phyloP scores from a whole-genome alignment of 1,284 basidiomycete genomes.

The Trichosporon ovoides region DNA sequence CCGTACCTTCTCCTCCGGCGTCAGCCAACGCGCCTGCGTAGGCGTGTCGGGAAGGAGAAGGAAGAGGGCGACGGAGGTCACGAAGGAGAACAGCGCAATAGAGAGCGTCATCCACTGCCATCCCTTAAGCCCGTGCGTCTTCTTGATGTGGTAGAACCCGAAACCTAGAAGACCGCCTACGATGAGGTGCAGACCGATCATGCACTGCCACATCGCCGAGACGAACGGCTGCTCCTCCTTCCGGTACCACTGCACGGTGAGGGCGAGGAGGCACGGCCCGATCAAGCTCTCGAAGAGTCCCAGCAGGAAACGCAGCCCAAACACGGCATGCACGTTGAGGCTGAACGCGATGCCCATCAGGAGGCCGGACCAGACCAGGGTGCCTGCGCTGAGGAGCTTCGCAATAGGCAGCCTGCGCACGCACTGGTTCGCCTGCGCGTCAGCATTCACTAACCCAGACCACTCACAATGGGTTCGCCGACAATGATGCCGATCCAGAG shows the following conservation, averaged over 20 bases:
- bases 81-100: constrained; percentile 21
- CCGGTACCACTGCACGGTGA: constrained; percentile 30
- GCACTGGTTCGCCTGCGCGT: constrained; percentile 31
- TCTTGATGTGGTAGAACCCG: constrained; percentile 1
- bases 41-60: constrained; percentile 34
- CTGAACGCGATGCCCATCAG: constrained; percentile 65
- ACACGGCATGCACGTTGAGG: constrained; percentile 59
- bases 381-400: constrained; percentile 27
- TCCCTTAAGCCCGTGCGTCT: constrained; percentile 12
- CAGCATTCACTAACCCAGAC: no score
- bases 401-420: constrained; percentile 29
- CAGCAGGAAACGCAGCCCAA: constrained; percentile 26
- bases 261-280: constrained; percentile 25
- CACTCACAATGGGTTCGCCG: constrained; percentile 29
- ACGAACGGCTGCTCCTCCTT: constrained; percentile 25
- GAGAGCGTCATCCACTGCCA: constrained; percentile 36
- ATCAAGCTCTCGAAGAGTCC: constrained; percentile 36
- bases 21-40: constrained; percentile 29
- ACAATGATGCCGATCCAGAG: constrained; percentile 31
- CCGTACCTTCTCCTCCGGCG: constrained; percentile 26
- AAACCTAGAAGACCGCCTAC: constrained; percentile 12
- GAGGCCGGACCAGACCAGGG: constrained; percentile 27
- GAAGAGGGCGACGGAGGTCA: constrained; percentile 18
- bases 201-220: constrained; percentile 6
- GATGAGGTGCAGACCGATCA: constrained; percentile 14